Base-by-base conservation (phyloP, 306 rosid species). In the Hippophae tibetana region DNA sequence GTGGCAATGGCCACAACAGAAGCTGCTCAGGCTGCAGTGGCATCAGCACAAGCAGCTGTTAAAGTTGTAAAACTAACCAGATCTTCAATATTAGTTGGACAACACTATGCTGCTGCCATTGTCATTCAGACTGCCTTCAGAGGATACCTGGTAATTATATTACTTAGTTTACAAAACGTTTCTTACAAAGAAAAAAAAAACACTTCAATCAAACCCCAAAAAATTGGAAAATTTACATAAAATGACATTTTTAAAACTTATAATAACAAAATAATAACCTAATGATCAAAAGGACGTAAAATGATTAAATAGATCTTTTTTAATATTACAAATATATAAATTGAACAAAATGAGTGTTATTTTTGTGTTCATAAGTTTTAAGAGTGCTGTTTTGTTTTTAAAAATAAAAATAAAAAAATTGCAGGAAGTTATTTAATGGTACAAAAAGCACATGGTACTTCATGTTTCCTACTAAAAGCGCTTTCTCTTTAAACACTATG, bases 91-190 rank as follows among this genome's bases (percentile, higher is more conserved):
- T 61, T 64, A 51, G 66, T 67, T 7, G 69, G 61, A 61, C 75
- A 76, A 42, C 67, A 73, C 51, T 26, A 61, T 42, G 79, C 87
- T 52, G 87, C 87, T 52, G 87, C 87, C 57, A 50, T 66, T 40
- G 66, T 63, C 58, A 76, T 82, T 52, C 87, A 82, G 58, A 72
- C 82, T 1, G 64, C 82, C 68, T 82, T 82, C 76, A 61, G 82
- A 76, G 84, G 82, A 58, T 82, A 79, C 65, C 73, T 82, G 84
- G 84, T 78, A 68, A 54, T 3, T 13, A 49, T 49, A 11, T 6
- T 46, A 12, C 12, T 46, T 46, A 8, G 9, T 7, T 46, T 46
- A 9, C 50, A 10, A 46, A 46, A 8, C 2, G 50, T 46, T 46
- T 10, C 13, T 3, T 9, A 46, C 12, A 48, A 9, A 5, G 52